Conservation (phyloP, 2,329 filamentous ascomycete species). For the Amesomyces nigricolor region DNA sequence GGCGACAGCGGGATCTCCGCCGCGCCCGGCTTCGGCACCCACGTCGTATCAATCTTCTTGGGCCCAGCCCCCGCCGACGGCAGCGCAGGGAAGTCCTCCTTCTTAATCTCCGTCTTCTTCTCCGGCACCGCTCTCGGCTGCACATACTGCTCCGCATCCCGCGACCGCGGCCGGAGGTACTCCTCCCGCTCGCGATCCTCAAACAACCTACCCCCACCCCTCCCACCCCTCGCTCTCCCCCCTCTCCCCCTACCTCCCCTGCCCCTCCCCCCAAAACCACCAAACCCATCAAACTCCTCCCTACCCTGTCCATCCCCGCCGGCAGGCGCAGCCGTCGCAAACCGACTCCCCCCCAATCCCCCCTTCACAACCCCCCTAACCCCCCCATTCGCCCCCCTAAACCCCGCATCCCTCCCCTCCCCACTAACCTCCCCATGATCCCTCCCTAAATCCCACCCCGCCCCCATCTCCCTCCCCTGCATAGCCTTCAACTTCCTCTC, state of each 20-base stretch:
- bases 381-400: slow-evolving; percentile 42
- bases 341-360: slow-evolving; percentile 40
- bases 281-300: slow-evolving; percentile 22
- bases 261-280: slow-evolving; percentile 15
- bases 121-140: not conserved
- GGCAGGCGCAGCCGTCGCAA: slow-evolving; percentile 25
- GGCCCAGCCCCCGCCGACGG: slow-evolving; percentile 26
- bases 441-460: slow-evolving; percentile 55
- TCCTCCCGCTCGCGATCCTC: slow-evolving; percentile 9
- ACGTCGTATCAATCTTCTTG: slow-evolving; percentile 29
- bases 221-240: slow-evolving; percentile 30
- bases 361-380: slow-evolving; percentile 25
- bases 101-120: slow-evolving; percentile 27
- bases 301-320: slow-evolving; percentile 21
- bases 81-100: slow-evolving; percentile 39
- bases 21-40: slow-evolving; percentile 15
- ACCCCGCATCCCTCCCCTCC: slow-evolving; percentile 34
- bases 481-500: slow-evolving; percentile 57
- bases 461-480: slow-evolving; percentile 43
- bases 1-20: slow-evolving; percentile 32
- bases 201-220: slow-evolving; percentile 29
- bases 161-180: slow-evolving; percentile 1
- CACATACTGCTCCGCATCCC: slow-evolving; percentile 11
- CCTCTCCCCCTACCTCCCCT: slow-evolving; percentile 26
- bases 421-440: slow-evolving; percentile 35